Evolutionary conservation across 805 yeast genomes (phyloP).

Genomic region (Nakazawaea anatomiae): DNA sequence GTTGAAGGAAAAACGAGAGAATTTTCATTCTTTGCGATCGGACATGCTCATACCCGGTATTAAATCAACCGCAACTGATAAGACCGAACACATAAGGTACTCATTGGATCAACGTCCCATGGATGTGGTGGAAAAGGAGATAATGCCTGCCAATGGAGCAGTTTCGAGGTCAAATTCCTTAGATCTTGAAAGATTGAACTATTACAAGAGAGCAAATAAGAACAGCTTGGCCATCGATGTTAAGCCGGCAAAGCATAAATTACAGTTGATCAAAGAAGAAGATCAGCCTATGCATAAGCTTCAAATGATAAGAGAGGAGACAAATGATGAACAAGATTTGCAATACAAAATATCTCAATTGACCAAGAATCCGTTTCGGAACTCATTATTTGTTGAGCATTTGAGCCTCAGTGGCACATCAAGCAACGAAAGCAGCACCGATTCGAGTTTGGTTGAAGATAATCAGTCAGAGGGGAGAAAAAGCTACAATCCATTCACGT

Average conservation of each 20-base stretch:
- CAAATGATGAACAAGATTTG: not conserved
- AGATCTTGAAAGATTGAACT: constrained; percentile 7
- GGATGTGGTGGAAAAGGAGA: constrained; percentile 1
- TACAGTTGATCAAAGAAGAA: constrained; percentile 1
- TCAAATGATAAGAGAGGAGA: constrained; percentile 4
- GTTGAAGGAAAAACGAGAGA: constrained; percentile 33
- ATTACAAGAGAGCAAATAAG: not conserved
- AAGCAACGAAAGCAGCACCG: constrained; percentile 1
- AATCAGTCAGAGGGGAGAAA: not conserved
- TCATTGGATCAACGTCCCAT: constrained; percentile 6
- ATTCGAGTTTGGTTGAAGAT: not conserved
- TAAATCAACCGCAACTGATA: constrained; percentile 1
- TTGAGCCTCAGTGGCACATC: not conserved
- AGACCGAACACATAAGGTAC: constrained; percentile 1
- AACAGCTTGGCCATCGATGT: not conserved
- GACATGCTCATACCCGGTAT: constrained; percentile 37
- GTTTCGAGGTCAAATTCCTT: constrained; percentile 3
- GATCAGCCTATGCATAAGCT: not conserved
- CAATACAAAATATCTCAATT: not conserved
- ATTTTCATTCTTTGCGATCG: constrained; percentile 32
- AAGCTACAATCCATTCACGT: not conserved
- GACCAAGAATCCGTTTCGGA: constrained; percentile 6
- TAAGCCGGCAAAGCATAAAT: not conserved
- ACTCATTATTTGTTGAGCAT: constrained; percentile 4
- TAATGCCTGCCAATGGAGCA: not conserved